Evolutionary conservation across 2,329 filamentous ascomycete species (phyloP).

Genomic region (Penicillium sp.): DNA sequence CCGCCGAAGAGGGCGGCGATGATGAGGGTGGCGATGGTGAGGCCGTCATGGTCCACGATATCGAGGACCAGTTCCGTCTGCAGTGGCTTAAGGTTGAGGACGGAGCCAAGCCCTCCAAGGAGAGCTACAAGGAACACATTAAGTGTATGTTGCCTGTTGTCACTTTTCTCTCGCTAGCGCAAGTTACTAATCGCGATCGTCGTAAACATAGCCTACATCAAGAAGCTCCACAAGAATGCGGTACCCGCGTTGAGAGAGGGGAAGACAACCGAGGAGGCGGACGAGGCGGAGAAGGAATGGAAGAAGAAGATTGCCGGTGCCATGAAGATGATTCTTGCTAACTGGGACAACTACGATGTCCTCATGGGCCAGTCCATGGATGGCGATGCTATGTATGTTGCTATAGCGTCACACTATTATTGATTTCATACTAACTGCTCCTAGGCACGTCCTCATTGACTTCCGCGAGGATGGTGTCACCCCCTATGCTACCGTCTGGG

Average conservation of each 20-base stretch:
- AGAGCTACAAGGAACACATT: constrained; percentile 74
- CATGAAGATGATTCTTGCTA: constrained; percentile 79
- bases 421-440: not conserved
- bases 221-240: constrained; percentile 71
- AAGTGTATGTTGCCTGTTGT: constrained; percentile 62
- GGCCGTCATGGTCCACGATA: constrained; percentile 73
- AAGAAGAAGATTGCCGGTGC: constrained; percentile 55
- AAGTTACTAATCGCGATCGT: not conserved
- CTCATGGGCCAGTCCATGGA: constrained; percentile 90
- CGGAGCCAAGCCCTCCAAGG: constrained; percentile 63
- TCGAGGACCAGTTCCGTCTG: constrained; percentile 88
- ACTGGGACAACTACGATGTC: constrained; percentile 97
- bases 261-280: constrained; percentile 51
- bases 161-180: constrained; percentile 1
- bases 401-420: not conserved
- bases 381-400: constrained; percentile 82
- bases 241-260: constrained; percentile 61
- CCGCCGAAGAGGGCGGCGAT: constrained; percentile 75
- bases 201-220: constrained; percentile 70
- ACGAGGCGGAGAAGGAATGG: constrained; percentile 68
- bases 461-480: constrained; percentile 96
- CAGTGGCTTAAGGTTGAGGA: constrained; percentile 53
- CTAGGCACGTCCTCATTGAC: constrained; percentile 84
- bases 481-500: constrained; percentile 87
- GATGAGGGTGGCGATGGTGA: constrained; percentile 68